Conservation (phyloP, 208 protist genomes). For the Leishmania gerbilli region DNA sequence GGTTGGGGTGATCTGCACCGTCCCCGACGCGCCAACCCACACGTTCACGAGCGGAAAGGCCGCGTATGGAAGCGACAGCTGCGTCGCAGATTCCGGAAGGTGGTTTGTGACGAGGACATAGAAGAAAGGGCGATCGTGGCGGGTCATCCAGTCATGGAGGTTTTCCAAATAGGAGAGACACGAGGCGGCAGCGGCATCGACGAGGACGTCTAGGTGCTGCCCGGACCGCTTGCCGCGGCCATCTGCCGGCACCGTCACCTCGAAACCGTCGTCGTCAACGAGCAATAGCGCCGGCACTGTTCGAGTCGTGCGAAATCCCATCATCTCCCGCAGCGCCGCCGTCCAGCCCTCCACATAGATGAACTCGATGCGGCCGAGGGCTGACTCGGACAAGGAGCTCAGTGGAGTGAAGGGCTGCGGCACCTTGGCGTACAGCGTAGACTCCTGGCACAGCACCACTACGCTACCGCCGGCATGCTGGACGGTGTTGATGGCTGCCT, state of each 20-base stretch:
- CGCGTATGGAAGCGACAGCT: slow-evolving; percentile 41
- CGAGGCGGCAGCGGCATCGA: slow-evolving; percentile 10
- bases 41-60: slow-evolving; percentile 57
- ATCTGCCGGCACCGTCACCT: slow-evolving; percentile 9
- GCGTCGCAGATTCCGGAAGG: slow-evolving; percentile 17
- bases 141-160: slow-evolving; percentile 35
- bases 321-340: slow-evolving; percentile 42
- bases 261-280: slow-evolving; percentile 63
- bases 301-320: slow-evolving; percentile 21
- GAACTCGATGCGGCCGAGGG: slow-evolving; percentile 60
- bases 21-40: slow-evolving; percentile 41
- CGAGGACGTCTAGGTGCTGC: slow-evolving; percentile 14
- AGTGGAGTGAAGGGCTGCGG: slow-evolving; percentile 65
- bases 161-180: slow-evolving; percentile 49
- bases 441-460: slow-evolving; percentile 57
- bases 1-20: slow-evolving; percentile 43
- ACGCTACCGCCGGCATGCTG: slow-evolving; percentile 21
- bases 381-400: slow-evolving; percentile 29
- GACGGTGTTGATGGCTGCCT: slow-evolving; percentile 59
- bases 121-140: slow-evolving; percentile 22
- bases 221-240: not conserved
- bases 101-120: slow-evolving; percentile 59
- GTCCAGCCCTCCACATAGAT: slow-evolving; percentile 46
- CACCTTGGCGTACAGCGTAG: slow-evolving; percentile 51
- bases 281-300: slow-evolving; percentile 46